These are phyloP conservation scores for Penicillium capsulatum DNA, from an alignment of 2,329 filamentous ascomycete genomes.

Conservation along the genomic window DNA sequence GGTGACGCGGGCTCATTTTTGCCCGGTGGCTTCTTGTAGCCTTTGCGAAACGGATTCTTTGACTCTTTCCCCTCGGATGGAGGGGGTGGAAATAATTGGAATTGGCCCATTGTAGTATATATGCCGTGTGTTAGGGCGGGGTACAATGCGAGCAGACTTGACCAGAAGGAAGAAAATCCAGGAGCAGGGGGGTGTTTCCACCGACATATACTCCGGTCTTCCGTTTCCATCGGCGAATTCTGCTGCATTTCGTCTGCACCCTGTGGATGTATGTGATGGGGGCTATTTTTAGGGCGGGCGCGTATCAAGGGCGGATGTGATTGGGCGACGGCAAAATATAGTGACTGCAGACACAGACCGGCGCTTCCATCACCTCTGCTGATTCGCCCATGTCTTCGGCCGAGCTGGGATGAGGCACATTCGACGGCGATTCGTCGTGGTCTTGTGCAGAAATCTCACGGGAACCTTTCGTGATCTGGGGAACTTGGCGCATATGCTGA, in stretches of 20 bases:
- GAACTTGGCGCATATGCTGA: slow-evolving; percentile 8
- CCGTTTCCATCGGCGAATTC: slow-evolving; percentile 3
- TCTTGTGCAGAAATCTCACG: slow-evolving; percentile 14
- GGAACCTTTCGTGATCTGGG: slow-evolving; percentile 9
- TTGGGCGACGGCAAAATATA: slow-evolving; percentile 16
- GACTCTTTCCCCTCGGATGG: slow-evolving; percentile 27
- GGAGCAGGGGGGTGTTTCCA: slow-evolving; percentile 16
- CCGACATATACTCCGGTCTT: slow-evolving; percentile 24
- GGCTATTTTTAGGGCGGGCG: slow-evolving; percentile 28
- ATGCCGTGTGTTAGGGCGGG: no score
- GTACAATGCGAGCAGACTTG: no score
- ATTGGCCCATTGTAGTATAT: slow-evolving; percentile 30
- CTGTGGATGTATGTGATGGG: slow-evolving; percentile 16
- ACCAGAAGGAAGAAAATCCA: slow-evolving; percentile 4
- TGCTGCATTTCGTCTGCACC: slow-evolving; percentile 4
- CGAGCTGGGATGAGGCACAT: neutral
- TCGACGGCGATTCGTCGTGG: slow-evolving; percentile 11
- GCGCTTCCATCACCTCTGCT: slow-evolving; percentile 15
- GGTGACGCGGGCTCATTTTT: slow-evolving; percentile 24
- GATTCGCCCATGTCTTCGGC: slow-evolving; percentile 12
- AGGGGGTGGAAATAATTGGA: slow-evolving; percentile 41
- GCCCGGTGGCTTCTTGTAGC: slow-evolving; percentile 20
- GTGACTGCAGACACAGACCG: slow-evolving; percentile 18
- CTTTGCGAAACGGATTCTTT: slow-evolving; percentile 36
- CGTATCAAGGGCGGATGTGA: slow-evolving; percentile 24